Evolutionary conservation across 2,329 filamentous ascomycete genomes (phyloP).

Genomic region (Pseudohalonectria lignicola): DNA sequence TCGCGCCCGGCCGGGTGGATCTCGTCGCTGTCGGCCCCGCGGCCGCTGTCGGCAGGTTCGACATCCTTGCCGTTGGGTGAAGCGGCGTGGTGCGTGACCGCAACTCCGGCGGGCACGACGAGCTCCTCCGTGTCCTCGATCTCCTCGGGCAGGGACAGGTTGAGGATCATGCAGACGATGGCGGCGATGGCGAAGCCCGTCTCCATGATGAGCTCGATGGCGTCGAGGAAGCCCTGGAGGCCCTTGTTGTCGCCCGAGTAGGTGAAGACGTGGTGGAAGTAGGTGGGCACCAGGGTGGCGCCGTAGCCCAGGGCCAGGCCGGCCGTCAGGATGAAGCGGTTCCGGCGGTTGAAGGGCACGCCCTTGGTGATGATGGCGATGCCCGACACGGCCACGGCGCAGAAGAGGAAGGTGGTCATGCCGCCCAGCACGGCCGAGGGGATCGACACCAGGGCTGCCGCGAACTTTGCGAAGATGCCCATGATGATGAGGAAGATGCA

Average conservation of each 20-base stretch:
- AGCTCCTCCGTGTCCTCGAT: slow-evolving; percentile 53
- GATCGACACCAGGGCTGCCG: slow-evolving; percentile 67
- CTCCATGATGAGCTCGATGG: slow-evolving; percentile 61
- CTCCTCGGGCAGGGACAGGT: slow-evolving; percentile 63
- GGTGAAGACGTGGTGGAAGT: slow-evolving; percentile 62
- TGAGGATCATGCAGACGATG: slow-evolving; percentile 61
- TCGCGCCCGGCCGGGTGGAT: not conserved
- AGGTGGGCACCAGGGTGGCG: slow-evolving; percentile 54
- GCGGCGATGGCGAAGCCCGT: slow-evolving; percentile 69
- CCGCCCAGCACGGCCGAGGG: slow-evolving; percentile 55
- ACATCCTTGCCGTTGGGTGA: not conserved
- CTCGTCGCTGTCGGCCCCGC: not conserved
- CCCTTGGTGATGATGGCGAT: slow-evolving; percentile 62
- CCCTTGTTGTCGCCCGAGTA: slow-evolving; percentile 57
- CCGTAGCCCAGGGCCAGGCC: slow-evolving; percentile 64
- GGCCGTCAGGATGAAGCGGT: slow-evolving; percentile 71
- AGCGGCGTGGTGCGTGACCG: slow-evolving; percentile 1
- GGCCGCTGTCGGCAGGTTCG: not conserved
- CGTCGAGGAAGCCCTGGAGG: slow-evolving; percentile 64
- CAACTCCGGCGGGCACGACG: slow-evolving; percentile 4
- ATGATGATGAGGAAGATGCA: slow-evolving; percentile 69
- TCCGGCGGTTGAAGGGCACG: slow-evolving; percentile 66
- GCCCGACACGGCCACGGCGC: slow-evolving; percentile 64
- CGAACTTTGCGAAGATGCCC: slow-evolving; percentile 77
- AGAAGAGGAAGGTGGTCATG: slow-evolving; percentile 68